A percentile compares a stretch with the other conserved stretches of the same genome.
phyloP scores from a whole-genome alignment of 176 grass and related monocot genomes.

The Phragmites australis region DNA sequence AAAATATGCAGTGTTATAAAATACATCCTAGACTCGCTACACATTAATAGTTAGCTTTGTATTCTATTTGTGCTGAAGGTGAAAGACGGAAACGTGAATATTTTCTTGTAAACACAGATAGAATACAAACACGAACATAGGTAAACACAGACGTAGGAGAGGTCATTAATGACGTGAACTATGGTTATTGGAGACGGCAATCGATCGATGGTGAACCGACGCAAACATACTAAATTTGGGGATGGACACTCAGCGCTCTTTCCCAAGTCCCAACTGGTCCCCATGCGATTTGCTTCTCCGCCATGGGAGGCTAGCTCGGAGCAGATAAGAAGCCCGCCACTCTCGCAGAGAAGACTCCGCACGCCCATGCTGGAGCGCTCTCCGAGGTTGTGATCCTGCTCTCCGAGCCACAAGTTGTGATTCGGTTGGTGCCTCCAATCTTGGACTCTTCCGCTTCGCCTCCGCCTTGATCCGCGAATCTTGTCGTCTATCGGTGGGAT shows the following conservation, averaged over 20 bases:
- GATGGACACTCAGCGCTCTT: background rate
- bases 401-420: slow-evolving; percentile 26
- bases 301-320: background rate
- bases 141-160: too few relatives aligned
- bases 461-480: slow-evolving; percentile 14
- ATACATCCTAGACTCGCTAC: too few relatives aligned
- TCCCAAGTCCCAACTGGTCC: background rate
- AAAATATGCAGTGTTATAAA: too few relatives aligned
- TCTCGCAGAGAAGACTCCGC: background rate
- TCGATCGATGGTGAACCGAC: background rate
- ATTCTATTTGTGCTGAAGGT: too few relatives aligned
- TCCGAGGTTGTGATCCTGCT: slow-evolving; percentile 27
- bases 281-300: background rate
- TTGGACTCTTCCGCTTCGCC: slow-evolving; percentile 33
- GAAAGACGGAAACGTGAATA: too few relatives aligned
- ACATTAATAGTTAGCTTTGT: too few relatives aligned
- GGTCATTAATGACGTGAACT: too few relatives aligned
- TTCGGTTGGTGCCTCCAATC: slow-evolving; percentile 36
- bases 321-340: background rate
- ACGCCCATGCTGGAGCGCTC: slow-evolving; percentile 15
- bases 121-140: too few relatives aligned
- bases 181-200: too few relatives aligned
- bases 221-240: background rate
- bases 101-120: too few relatives aligned
- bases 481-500: background rate